Base-by-base conservation (phyloP, 345 rosid genomes). In the Cardiospermum halicacabum region DNA sequence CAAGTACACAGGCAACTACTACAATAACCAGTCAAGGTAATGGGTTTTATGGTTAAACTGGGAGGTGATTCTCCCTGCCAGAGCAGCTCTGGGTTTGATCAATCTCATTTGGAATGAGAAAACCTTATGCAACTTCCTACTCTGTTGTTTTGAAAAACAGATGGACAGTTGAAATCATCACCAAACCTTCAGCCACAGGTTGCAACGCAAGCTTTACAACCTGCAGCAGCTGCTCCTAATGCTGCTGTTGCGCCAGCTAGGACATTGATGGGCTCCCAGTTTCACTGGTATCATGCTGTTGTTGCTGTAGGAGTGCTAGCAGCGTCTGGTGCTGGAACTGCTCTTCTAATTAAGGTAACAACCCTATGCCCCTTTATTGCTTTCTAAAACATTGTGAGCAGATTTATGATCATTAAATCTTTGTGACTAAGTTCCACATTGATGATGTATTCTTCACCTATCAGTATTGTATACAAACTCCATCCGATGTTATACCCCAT, bases 261-360 rank as follows among this genome's bases (percentile, higher is more conserved):
- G 47, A 60, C 78, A 11, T 71, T 76, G 60, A 45, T 80, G 7
- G 59, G 37, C 26, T 45, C 58, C 3, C 78, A 69, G 11, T 84
- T 87, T 81, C 90, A 80, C 64, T 94, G 97, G 97, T 87, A 85
- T 71, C 94, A 94, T 81, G 96, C 88, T 69, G 64, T 80, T 76
- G 61, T 75, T 70, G 90, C 93, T 65, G 79, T 94, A 10, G 97
- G 97, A 51, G 56, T 85, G 26, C 66, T 94, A 60, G 96, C 97
- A 18, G 89, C 76, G 50, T 89, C 97, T 49, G 91, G 97, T 78
- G 96, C 91, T 51, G 96, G 97, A 58, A 83, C 96, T 27, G 93
- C 82, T 69, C 70, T 94, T 49, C 70, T 89, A 56, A 64, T 91
- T 3, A 89, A 94, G 99, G 99, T 91, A 73, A 57, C 7, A 22